Conservation (phyloP, 2,329 filamentous ascomycete species). For the Didymellaceae sp. region DNA sequence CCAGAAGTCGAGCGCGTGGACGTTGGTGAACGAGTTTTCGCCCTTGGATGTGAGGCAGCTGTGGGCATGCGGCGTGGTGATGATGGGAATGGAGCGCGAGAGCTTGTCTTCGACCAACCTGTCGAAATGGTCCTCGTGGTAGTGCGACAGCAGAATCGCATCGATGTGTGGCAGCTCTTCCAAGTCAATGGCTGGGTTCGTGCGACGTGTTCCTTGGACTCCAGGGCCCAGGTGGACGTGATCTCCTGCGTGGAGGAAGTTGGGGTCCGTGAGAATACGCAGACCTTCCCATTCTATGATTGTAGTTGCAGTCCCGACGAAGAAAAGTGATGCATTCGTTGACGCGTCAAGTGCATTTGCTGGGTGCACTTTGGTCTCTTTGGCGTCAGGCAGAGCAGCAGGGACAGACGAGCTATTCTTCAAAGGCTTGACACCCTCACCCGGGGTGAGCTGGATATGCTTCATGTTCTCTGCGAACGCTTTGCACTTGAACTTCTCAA, state of each 20-base stretch:
- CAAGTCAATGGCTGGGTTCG: slow-evolving; percentile 66
- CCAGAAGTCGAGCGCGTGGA: slow-evolving; percentile 64
- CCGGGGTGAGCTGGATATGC: slow-evolving; percentile 51
- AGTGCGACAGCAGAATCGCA: slow-evolving; percentile 67
- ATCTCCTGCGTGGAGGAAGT: slow-evolving; percentile 69
- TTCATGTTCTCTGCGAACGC: slow-evolving; percentile 40
- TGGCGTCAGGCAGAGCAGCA: slow-evolving; percentile 51
- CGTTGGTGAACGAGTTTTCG: slow-evolving; percentile 61
- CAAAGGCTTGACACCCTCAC: slow-evolving; percentile 47
- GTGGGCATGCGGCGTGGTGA: slow-evolving; percentile 68
- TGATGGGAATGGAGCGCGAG: slow-evolving; percentile 63
- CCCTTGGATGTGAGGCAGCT: slow-evolving; percentile 55
- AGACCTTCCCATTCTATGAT: slow-evolving; percentile 62
- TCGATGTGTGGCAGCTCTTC: slow-evolving; percentile 66
- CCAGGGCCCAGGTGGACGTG: slow-evolving; percentile 71
- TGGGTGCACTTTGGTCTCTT: slow-evolving; percentile 54
- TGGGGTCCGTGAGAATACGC: slow-evolving; percentile 60
- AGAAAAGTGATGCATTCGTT: slow-evolving; percentile 57
- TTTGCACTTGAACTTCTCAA: neutral
- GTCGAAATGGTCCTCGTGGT: slow-evolving; percentile 68
- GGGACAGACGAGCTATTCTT: slow-evolving; percentile 47
- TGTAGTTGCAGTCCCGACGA: slow-evolving; percentile 64
- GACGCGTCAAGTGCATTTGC: slow-evolving; percentile 42
- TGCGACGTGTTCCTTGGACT: slow-evolving; percentile 61
- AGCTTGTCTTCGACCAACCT: slow-evolving; percentile 59